Evolutionary conservation across 129 eudicot genomes (phyloP).

Genomic region (Flaveria robusta): DNA sequence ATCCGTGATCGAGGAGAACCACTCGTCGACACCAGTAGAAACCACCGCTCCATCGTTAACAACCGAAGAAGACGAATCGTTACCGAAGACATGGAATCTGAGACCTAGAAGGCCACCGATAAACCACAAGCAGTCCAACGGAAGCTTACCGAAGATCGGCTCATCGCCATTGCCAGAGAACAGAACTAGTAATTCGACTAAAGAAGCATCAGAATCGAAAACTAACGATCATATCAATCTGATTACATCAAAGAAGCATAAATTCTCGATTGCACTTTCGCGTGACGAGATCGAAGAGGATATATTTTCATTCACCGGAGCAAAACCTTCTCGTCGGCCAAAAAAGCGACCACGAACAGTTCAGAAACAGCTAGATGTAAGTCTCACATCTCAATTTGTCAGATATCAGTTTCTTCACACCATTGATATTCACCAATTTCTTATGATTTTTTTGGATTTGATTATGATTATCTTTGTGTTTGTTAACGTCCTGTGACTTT

Average conservation of each 20-base stretch:
- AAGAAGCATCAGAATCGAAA: constrained; percentile 19
- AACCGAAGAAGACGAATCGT: constrained; percentile 41
- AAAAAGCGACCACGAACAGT: constrained; percentile 56
- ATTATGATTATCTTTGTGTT: neutral
- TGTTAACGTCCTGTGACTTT: constrained; percentile 19
- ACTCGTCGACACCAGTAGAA: neutral
- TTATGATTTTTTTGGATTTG: neutral
- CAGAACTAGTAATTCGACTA: constrained; percentile 1
- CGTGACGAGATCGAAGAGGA: constrained; percentile 79
- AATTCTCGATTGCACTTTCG: constrained; percentile 47
- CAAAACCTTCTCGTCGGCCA: constrained; percentile 61
- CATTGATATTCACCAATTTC: neutral
- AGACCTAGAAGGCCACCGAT: constrained; percentile 60
- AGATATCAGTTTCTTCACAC: neutral
- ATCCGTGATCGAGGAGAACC: constrained; percentile 36
- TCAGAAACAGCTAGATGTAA: constrained; percentile 67
- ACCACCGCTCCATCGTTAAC: constrained; percentile 19
- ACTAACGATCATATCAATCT: constrained; percentile 21
- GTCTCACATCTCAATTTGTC: constrained; percentile 10
- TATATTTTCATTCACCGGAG: constrained; percentile 52
- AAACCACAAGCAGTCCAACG: constrained; percentile 37
- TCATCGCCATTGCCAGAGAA: constrained; percentile 42
- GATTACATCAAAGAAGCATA: constrained; percentile 38
- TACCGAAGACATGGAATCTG: constrained; percentile 70
- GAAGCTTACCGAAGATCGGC: constrained; percentile 17